These are phyloP conservation scores for Caryopteris hybrid DNA, from an alignment of 305 asterid species.

Conservation along the genomic window DNA sequence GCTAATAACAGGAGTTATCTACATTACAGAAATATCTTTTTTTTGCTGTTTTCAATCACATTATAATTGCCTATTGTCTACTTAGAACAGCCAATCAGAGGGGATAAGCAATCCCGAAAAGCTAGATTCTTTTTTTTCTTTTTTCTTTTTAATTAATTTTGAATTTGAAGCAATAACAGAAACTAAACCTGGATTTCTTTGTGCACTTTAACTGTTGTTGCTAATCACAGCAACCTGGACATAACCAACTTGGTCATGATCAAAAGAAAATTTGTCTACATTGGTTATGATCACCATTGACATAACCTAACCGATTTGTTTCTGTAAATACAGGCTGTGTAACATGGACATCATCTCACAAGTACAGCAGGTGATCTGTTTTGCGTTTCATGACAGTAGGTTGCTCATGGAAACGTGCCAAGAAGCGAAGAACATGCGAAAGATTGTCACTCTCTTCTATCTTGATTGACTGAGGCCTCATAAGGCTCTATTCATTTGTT, in stretches of 20 bases:
- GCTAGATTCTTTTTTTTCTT: background rate
- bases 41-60: no score
- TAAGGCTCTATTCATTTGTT: conserved; percentile 8
- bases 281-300: background rate
- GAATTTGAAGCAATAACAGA: background rate
- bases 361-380: conserved; percentile 97
- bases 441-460: conserved; percentile 95
- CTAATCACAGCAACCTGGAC: no score
- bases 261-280: no score
- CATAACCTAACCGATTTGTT: background rate
- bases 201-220: no score
- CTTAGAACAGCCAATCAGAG: background rate
- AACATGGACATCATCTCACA: conserved; percentile 97
- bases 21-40: no score
- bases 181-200: no score
- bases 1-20: no score
- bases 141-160: no score
- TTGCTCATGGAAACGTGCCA: conserved; percentile 97
- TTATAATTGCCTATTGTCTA: no score
- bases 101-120: background rate
- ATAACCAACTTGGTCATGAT: no score
- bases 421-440: conserved; percentile 90
- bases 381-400: conserved; percentile 95
- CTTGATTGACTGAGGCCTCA: conserved; percentile 52
- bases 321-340: conserved; percentile 67